These are phyloP conservation scores for Verticillium isaacii DNA, from an alignment of 2,329 filamentous ascomycete species.

Conservation along the genomic window DNA sequence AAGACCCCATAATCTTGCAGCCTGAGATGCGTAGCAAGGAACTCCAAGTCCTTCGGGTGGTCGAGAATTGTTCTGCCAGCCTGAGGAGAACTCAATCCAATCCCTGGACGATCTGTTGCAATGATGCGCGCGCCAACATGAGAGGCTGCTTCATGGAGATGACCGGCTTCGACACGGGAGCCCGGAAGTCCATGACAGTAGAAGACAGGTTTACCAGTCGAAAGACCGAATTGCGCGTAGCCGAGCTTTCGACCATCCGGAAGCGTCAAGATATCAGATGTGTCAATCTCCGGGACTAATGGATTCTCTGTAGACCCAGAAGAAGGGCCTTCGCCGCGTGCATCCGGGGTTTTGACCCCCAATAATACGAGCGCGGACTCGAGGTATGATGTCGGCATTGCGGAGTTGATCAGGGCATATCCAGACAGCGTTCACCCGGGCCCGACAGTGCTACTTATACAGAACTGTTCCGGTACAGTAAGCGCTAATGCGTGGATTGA, in stretches of 20 bases:
- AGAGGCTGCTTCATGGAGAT: constrained; percentile 19
- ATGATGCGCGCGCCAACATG: constrained; percentile 26
- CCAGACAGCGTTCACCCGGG: too few species aligned
- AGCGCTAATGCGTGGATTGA: too few species aligned
- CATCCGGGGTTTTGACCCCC: too few species aligned
- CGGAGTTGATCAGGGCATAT: too few species aligned
- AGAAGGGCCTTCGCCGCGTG: neutral
- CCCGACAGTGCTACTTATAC: too few species aligned
- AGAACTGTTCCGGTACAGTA: too few species aligned
- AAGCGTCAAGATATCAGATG: constrained; percentile 23
- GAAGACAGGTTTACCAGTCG: constrained; percentile 25
- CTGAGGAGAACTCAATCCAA: constrained; percentile 32
- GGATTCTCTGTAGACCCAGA: neutral
- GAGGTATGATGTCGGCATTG: too few species aligned
- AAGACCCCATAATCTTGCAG: constrained; percentile 6
- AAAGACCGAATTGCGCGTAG: constrained; percentile 32
- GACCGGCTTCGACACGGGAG: constrained; percentile 30
- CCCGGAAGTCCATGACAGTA: constrained; percentile 38
- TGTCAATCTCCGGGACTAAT: constrained; percentile 7
- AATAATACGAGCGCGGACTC: too few species aligned
- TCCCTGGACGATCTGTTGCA: constrained; percentile 35
- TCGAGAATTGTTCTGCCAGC: constrained; percentile 24
- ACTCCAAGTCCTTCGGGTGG: constrained; percentile 8
- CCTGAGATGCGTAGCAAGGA: constrained; percentile 7
- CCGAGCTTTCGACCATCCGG: constrained; percentile 34